Evolutionary conservation across 2,329 filamentous ascomycete genomes (phyloP).

Genomic region (Alternaria hordeiaustralica): DNA sequence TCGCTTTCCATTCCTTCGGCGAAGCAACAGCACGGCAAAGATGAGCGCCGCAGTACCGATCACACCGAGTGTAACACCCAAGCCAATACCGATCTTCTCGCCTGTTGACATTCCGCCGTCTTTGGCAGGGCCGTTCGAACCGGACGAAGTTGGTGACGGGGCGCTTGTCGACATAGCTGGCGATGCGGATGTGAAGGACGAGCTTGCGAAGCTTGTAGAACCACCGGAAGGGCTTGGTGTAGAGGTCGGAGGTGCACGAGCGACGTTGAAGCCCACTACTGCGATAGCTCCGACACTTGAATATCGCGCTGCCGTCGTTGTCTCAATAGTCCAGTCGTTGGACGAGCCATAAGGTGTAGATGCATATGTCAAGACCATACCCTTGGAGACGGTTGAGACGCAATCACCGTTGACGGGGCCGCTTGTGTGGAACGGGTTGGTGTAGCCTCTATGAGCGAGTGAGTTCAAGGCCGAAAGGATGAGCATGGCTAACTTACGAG

Average conservation of each 20-base stretch:
- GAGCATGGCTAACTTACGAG: neutral
- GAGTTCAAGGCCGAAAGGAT: neutral
- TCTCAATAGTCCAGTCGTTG: neutral
- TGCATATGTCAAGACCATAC: neutral
- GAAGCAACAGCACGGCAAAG: neutral
- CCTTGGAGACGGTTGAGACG: neutral
- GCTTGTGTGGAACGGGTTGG: neutral
- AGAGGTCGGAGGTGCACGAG: neutral
- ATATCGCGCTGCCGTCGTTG: neutral
- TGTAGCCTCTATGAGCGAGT: neutral
- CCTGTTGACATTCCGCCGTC: neutral
- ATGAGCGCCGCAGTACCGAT: neutral
- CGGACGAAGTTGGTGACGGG: neutral
- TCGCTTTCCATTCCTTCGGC: neutral
- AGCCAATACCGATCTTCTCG: neutral
- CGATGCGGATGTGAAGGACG: neutral
- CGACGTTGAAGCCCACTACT: neutral
- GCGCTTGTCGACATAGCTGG: neutral
- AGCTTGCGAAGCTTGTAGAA: neutral
- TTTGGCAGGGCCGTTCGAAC: neutral
- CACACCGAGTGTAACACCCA: neutral
- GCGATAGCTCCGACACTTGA: neutral
- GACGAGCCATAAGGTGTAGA: neutral
- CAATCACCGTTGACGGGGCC: neutral
- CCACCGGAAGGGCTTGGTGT: neutral